Evolutionary conservation across 305 asterid genomes (phyloP), one percentile per base, ranked within the genome.

Genomic region (Fraxinus ornus): DNA sequence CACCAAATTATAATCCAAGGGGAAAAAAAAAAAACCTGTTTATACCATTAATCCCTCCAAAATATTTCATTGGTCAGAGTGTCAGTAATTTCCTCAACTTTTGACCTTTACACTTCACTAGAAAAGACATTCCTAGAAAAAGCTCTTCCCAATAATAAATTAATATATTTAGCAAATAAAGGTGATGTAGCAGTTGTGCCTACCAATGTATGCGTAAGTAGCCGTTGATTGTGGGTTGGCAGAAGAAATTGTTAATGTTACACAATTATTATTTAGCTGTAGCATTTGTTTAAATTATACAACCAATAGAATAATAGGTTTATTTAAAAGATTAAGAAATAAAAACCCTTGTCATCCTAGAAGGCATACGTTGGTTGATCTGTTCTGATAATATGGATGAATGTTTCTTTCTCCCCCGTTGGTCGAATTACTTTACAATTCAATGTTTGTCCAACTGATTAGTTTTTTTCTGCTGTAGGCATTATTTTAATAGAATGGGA

Each of bases 61-160:
- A 24, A 62, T 55, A 82, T 78, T 77, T 86, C 36, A 35, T 73
- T 21, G 83, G 88, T 83, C 90, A 88, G 92, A 72, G 26, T 76
- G 85, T 78, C 88, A 87, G 83, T 76, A 32, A 77, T 83, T 74
- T 79, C 86, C 84, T 44, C 78, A 77, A 73, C 76, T 83, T 71
- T 87, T 88, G 88, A 89, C 88, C 87, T 82, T 87, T 85, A 78
- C 77, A 78, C 78, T 86, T 82, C 81, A 36, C 75, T 32, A 49
- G 89, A 89, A 77, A 81, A 76, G 91, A 91, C 92, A 85, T 86
- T 89, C 90, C 87, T 85, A 4, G 86, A 73, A 44, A 84, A 52
- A 80, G 64, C 68, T 24, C 75, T 79, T 80, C 78, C 77, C 62
- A 10, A 83, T 83, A 80, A 71, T 62, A 21, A 78, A 76, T 83